Evolutionary conservation across 306 rosid genomes (phyloP), one percentile per base, ranked within the genome.

Genomic region (Malus asiatica): DNA sequence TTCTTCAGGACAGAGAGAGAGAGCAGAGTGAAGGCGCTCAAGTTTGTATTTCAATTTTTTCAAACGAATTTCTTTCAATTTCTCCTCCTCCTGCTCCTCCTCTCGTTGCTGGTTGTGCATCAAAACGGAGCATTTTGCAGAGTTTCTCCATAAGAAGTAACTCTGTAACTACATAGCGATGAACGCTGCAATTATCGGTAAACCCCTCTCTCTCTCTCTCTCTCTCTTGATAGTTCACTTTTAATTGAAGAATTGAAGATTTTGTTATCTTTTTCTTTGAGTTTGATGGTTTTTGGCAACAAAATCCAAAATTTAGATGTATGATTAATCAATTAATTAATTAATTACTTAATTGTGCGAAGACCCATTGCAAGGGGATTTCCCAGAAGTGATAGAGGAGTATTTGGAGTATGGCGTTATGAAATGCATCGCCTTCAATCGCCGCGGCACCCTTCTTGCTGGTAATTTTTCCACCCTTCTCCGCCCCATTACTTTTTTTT

Each of bases 321-420:
- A 45, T n/a, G 38, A 11, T 66, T 66, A 38, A 38, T 66, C 44
- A 4, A 22, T 70, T 52, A n/a, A 58, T 60, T 55, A 15, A 53
- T 19, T 84, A 69, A 29, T 23, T 48, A 51, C 55, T 51, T 51
- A 16, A 9, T 80, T 42, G 53, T 73, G 68, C 70, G 55, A 51
- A 93, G 98, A 93, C 81, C 98, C 99, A 1, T 71, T 90, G 84
- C 99, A 89, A 80, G 99, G 98, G 20, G 97, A 96, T 83, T 96
- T 96, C 71, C 99, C 97, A 0, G 98, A 96, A 86, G 98, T 96
- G 59, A 96, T 92, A n/a, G 99, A 96, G 78, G 98, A 96, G 86
- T 96, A 84, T 82, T 66, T 96, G 82, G 98, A 96, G 48, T 87
- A 92, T 87, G 97, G 98, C 9, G 87, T 87, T 55, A 92, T 90